Conservation (phyloP, 805 yeast species). For the Schwanniomyces vanrijiae region DNA sequence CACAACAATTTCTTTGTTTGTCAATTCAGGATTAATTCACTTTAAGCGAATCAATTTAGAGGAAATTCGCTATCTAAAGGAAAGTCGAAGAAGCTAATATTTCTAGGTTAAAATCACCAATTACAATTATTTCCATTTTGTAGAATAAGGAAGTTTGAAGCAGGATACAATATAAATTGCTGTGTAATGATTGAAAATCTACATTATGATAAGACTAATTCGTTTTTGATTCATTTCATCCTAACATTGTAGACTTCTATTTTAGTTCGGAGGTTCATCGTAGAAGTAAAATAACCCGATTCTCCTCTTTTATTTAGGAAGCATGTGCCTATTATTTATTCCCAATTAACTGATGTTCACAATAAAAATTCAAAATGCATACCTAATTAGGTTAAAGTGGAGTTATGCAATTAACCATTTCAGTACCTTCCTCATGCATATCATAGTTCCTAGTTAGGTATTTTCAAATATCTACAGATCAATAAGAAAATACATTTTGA, state of each 20-base stretch:
- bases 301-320: constrained; percentile 1
- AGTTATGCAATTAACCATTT: constrained; percentile 4
- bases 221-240: background rate
- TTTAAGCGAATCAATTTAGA: background rate
- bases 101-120: background rate
- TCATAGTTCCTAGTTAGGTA: constrained; percentile 8
- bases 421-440: constrained; percentile 7
- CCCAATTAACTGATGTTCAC: background rate
- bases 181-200: too few relatives aligned
- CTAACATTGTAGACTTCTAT: background rate
- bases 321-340: background rate
- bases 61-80: background rate
- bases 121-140: background rate
- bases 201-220: background rate
- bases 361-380: background rate
- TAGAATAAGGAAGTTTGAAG: too few relatives aligned
- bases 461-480: background rate
- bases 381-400: constrained; percentile 4
- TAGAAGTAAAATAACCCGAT: background rate
- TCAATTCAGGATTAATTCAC: background rate
- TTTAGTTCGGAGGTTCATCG: background rate
- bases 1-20: background rate
- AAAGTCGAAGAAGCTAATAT: background rate
- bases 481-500: background rate
- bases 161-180: too few relatives aligned